Conservation (phyloP, 1,284 basidiomycete genomes). For the Pseudomicrostroma phylloplanum region DNA sequence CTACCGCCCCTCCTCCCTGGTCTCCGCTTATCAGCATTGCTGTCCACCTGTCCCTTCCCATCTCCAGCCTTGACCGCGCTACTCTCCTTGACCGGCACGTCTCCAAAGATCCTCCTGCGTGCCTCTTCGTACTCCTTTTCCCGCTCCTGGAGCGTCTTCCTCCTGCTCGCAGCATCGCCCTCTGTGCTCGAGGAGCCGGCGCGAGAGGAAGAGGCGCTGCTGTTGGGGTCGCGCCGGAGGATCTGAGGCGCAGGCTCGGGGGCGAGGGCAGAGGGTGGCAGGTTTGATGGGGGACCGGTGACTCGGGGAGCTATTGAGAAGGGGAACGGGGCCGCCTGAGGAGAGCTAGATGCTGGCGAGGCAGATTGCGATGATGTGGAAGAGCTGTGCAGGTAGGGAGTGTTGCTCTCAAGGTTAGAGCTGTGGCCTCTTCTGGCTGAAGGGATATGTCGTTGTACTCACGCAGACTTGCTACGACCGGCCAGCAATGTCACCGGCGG, state of each 20-base stretch:
- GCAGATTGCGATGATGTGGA: too few relatives aligned
- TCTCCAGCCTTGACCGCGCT: too few relatives aligned
- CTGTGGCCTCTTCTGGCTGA: too few relatives aligned
- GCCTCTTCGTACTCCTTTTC: slow-evolving; percentile 2
- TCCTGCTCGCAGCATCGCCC: neutral
- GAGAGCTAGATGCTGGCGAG: too few relatives aligned
- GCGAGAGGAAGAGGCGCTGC: neutral
- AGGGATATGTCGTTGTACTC: too few relatives aligned
- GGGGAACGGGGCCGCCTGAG: neutral
- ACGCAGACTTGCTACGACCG: too few relatives aligned
- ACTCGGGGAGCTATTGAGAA: slow-evolving; percentile 1
- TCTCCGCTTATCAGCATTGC: too few relatives aligned
- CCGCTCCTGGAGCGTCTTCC: neutral
- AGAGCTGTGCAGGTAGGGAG: too few relatives aligned
- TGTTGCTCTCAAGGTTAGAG: too few relatives aligned
- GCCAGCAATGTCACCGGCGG: too few relatives aligned
- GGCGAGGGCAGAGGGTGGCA: neutral
- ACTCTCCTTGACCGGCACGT: neutral
- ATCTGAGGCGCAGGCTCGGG: slow-evolving; percentile 1
- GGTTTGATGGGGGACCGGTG: neutral
- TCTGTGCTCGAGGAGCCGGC: neutral
- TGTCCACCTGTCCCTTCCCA: too few relatives aligned
- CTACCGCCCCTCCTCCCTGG: too few relatives aligned
- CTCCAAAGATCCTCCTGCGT: slow-evolving; percentile 6
- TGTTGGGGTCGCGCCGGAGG: slow-evolving; percentile 1